A percentile compares a stretch with the other conserved stretches of the same genome.
phyloP scores from a whole-genome alignment of 371 early-diverging fungal genomes.

The Lichtheimia corymbifera region DNA sequence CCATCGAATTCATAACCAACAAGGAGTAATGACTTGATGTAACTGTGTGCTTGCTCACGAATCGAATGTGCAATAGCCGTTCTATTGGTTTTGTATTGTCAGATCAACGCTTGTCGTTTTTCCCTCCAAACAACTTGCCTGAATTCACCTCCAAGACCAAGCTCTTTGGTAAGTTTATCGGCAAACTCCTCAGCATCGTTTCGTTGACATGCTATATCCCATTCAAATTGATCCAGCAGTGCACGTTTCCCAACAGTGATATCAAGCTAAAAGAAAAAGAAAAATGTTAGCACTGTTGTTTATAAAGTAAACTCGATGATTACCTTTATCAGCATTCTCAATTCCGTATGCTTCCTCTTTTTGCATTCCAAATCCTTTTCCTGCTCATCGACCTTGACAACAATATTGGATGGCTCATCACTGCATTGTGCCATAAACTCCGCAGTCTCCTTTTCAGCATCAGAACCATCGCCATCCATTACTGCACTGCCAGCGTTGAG shows the following conservation, averaged over 20 bases:
- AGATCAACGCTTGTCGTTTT: constrained; percentile 2
- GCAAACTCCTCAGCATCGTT: constrained; percentile 83
- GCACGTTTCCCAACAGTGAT: constrained; percentile 68
- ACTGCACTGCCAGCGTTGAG: constrained; percentile 45
- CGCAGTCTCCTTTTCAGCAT: constrained; percentile 1
- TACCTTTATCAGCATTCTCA: constrained; percentile 34
- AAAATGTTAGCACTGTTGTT: neutral
- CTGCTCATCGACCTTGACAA: constrained; percentile 44
- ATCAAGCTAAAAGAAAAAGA: constrained; percentile 19
- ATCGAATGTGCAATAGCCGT: constrained; percentile 92
- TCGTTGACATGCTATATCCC: constrained; percentile 78
- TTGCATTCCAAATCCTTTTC: neutral
- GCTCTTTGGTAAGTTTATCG: constrained; percentile 62
- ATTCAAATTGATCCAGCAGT: constrained; percentile 90
- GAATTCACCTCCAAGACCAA: constrained; percentile 79
- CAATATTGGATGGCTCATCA: constrained; percentile 76
- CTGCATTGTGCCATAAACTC: constrained; percentile 54
- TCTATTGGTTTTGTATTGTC: constrained; percentile 25
- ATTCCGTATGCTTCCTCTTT: constrained; percentile 14
- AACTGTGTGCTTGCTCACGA: constrained; percentile 88
- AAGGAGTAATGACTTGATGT: constrained; percentile 78
- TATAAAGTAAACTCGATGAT: too few relatives aligned
- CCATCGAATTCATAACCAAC: constrained; percentile 77
- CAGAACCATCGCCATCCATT: constrained; percentile 11
- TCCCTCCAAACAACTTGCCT: constrained; percentile 43